phyloP scores from a whole-genome alignment of 306 rosid species.

The Clitoria ternatea region DNA sequence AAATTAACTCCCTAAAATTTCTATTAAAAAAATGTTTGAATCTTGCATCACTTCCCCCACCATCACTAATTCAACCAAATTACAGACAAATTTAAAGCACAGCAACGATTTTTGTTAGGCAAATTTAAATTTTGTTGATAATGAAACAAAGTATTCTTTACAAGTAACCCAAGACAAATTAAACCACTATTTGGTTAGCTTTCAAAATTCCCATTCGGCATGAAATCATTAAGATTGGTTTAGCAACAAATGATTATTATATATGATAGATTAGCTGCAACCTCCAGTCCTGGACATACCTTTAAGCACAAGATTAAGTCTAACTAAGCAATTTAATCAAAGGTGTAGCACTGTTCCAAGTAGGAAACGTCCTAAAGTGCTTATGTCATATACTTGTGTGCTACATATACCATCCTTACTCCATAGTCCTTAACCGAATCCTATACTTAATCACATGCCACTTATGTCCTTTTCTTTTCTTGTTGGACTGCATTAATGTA shows the following conservation, averaged over 20 bases:
- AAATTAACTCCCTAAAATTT: too few species aligned
- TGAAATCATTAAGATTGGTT: constrained; percentile 25
- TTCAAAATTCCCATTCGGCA: background rate
- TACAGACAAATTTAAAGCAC: too few species aligned
- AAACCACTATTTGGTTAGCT: constrained; percentile 10
- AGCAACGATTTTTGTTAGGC: background rate
- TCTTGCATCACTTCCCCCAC: too few species aligned
- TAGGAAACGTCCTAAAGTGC: constrained; percentile 34
- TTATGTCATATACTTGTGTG: constrained; percentile 40
- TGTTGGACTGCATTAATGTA: constrained; percentile 24
- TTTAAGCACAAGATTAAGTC: constrained; percentile 29
- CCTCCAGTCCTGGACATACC: constrained; percentile 10
- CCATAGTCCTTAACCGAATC: constrained; percentile 33
- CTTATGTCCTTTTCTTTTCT: constrained; percentile 45
- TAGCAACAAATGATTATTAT: constrained; percentile 26
- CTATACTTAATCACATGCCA: constrained; percentile 42
- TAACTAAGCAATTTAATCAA: constrained; percentile 12
- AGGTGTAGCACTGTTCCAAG: background rate
- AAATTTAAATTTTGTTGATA: background rate
- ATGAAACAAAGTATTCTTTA: background rate
- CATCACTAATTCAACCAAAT: too few species aligned
- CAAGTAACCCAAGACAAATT: background rate
- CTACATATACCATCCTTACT: constrained; percentile 39
- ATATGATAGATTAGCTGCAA: constrained; percentile 22
- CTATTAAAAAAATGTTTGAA: too few species aligned